Base-by-base conservation (phyloP, 139 green algal species). In the Closterium sp. region DNA sequence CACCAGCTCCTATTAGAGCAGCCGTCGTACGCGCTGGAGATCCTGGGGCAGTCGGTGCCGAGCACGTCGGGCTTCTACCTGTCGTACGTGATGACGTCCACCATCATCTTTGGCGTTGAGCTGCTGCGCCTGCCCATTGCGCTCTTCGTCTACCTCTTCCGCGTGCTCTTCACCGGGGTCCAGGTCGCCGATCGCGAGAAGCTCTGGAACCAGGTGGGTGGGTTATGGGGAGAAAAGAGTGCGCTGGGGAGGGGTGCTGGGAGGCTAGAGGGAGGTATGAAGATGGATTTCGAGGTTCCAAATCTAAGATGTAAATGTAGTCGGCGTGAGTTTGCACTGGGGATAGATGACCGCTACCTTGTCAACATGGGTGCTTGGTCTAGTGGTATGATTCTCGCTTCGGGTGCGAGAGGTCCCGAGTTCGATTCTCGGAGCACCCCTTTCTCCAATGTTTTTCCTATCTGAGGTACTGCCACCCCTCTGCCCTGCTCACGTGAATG, bases 1-100 rank as follows among this genome's bases (percentile, higher is more conserved):
- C n/a, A n/a, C n/a, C 38, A 66, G 38, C 38, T 66, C 7, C 38
- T 66, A n/a, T n/a, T n/a, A n/a, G n/a, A 94, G 25, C 23, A 94
- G 10, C 91, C 91, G 25, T 33, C 33, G 33, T 38, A 89, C 23
- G 12, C 90, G 28, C 32, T 94, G 33, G 31, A 87, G 31, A 93
- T 94, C 84, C 88, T 94, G 88, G 91, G 28, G 0, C 33, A 28
- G 36, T 93, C 89, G 32, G 34, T 94, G 31, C 91, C 91, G 12
- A 25, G 81, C 33, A 34, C 43, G 76, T 93, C 91, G 12, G 33
- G 88, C 33, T 94, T 94, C 87, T 94, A 93, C 91, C 93, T 94
- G 21, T 86, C 89, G 16, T 94, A 94, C 88, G 34, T 93, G 30
- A 30, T 93, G 34, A 83, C 93, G 10, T 93, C 89, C 91, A 85